Evolutionary conservation across 495 filamentous ascomycete species (phyloP).

Genomic region (Cryomyces antarcticus): DNA sequence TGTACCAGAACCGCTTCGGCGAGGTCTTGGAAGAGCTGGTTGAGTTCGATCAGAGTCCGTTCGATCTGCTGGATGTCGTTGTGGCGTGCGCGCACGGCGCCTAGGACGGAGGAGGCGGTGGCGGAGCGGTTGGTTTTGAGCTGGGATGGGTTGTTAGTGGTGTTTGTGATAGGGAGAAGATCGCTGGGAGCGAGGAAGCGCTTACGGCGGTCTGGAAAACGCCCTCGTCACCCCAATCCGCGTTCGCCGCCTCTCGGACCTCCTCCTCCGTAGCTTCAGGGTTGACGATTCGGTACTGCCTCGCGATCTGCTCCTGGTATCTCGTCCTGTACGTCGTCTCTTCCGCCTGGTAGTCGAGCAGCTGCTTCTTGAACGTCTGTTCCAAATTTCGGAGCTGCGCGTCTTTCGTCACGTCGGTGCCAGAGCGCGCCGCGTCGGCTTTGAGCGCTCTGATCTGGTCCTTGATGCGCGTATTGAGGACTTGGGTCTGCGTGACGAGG

Average conservation of each 20-base stretch:
- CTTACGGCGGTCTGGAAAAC: conserved; percentile 58
- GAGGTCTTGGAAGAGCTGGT: conserved; percentile 44
- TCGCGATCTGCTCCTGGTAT: conserved; percentile 48
- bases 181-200: conserved; percentile 4
- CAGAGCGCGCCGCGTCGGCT: conserved; percentile 35
- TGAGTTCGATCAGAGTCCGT: conserved; percentile 41
- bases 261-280: conserved; percentile 46
- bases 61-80: conserved; percentile 57
- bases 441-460: conserved; percentile 49
- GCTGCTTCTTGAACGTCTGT: conserved; percentile 37
- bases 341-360: conserved; percentile 41
- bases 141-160: conserved; percentile 17
- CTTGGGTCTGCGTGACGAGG: conserved; percentile 40
- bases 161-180: background rate
- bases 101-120: conserved; percentile 41
- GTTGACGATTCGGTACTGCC: conserved; percentile 60
- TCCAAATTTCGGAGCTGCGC: conserved; percentile 44
- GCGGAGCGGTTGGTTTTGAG: conserved; percentile 49
- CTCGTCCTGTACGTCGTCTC: conserved; percentile 42
- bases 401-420: conserved; percentile 34
- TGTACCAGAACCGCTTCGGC: conserved; percentile 44
- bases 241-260: conserved; percentile 38
- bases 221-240: conserved; percentile 53
- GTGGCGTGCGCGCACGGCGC: conserved; percentile 54
- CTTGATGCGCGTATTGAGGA: conserved; percentile 42